phyloP scores from a whole-genome alignment of 1,284 basidiomycete genomes.

The Cutaneotrichosporon arboriforme region DNA sequence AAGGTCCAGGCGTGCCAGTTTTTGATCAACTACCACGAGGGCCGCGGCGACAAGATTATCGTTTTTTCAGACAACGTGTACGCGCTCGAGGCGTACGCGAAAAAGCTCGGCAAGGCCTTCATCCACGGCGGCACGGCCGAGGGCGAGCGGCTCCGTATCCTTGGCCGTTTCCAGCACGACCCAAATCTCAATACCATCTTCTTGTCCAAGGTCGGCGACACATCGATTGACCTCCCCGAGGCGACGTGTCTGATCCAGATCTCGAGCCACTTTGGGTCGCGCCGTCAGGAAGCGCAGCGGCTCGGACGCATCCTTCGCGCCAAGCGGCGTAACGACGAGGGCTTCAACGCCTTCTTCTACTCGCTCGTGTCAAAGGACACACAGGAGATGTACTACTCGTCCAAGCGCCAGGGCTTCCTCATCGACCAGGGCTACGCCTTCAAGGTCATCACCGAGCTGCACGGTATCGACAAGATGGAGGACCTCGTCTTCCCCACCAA shows the following conservation, averaged over 20 bases:
- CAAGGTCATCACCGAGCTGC: conserved; percentile 96
- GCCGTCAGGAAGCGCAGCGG: conserved; percentile 95
- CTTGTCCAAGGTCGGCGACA: conserved; percentile 98
- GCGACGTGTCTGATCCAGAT: conserved; percentile 99
- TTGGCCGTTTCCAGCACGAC: conserved; percentile 94
- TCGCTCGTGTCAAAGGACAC: conserved; percentile 98
- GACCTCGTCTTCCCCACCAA: conserved; percentile 87
- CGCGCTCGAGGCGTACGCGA: conserved; percentile 93
- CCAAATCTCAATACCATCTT: conserved; percentile 97
- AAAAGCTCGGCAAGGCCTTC: conserved; percentile 86
- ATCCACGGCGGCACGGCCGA: conserved; percentile 97
- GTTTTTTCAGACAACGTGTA: conserved; percentile 99
- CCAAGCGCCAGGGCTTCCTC: conserved; percentile 96
- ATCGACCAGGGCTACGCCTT: conserved; percentile 60
- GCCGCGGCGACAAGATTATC: conserved; percentile 97
- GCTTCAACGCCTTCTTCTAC: conserved; percentile 99
- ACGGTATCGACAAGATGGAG: conserved; percentile 79
- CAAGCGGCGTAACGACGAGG: conserved; percentile 96
- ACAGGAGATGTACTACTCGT: conserved; percentile 99
- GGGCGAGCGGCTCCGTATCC: conserved; percentile 88
- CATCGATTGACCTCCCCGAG: conserved; percentile 97
- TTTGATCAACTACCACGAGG: conserved; percentile 96
- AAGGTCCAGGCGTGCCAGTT: conserved; percentile 99
- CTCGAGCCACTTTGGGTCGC: conserved; percentile 98
- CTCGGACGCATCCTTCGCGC: conserved; percentile 92